A percentile compares a stretch with the other conserved stretches of the same genome.
Conservation (phyloP, 2,329 filamentous ascomycete genomes). For the Calonectria montana region DNA sequence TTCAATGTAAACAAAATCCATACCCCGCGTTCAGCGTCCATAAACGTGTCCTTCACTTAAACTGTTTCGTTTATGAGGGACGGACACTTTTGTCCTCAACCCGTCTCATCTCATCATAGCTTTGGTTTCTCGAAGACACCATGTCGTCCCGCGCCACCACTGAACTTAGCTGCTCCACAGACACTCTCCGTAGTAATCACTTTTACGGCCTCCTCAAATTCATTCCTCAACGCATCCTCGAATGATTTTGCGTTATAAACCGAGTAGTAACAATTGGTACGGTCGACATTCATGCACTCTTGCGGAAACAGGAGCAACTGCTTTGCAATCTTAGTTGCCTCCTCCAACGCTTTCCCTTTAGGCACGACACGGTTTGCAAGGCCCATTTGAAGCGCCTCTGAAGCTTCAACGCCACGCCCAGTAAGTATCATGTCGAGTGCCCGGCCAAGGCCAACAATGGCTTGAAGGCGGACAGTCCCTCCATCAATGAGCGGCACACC, state of each 20-base stretch:
- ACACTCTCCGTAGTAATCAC: slow-evolving; percentile 58
- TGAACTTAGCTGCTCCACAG: slow-evolving; percentile 29
- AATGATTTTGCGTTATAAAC: slow-evolving; percentile 60
- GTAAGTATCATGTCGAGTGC: slow-evolving; percentile 69
- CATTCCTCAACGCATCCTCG: slow-evolving; percentile 60
- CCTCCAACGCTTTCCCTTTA: slow-evolving; percentile 60
- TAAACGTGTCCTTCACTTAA: neutral
- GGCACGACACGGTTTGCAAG: slow-evolving; percentile 64
- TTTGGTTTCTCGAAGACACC: slow-evolving; percentile 15
- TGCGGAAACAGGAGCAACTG: slow-evolving; percentile 62
- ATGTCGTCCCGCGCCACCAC: slow-evolving; percentile 22
- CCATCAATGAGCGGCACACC: slow-evolving; percentile 48
- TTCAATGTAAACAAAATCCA: neutral
- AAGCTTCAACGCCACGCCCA: slow-evolving; percentile 58
- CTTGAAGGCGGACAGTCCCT: slow-evolving; percentile 64
- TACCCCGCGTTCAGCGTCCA: neutral
- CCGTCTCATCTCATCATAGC: neutral
- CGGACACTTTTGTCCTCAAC: too few species aligned
- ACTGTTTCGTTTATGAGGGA: neutral
- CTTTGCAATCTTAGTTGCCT: slow-evolving; percentile 59
- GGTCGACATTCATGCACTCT: slow-evolving; percentile 62
- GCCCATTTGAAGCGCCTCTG: slow-evolving; percentile 63
- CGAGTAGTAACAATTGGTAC: slow-evolving; percentile 60
- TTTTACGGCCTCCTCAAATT: slow-evolving; percentile 56
- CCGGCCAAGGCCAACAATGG: slow-evolving; percentile 62